phyloP scores from a whole-genome alignment of 805 yeast genomes.

The Pichia cabralensis region DNA sequence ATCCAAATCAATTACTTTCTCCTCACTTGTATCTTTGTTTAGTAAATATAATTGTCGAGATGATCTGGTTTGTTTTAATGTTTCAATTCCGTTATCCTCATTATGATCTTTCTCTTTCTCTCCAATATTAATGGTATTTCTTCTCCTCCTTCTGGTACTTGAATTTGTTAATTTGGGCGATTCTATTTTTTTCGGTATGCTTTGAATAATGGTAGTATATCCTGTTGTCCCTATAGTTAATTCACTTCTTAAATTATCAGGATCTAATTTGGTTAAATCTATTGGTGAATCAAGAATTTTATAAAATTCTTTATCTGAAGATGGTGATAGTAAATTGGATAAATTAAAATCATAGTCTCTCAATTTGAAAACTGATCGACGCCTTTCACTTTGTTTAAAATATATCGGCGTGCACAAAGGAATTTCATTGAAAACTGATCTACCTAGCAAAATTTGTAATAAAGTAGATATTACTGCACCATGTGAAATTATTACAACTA shows the following conservation, averaged over 20 bases:
- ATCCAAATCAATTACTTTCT: constrained; percentile 19
- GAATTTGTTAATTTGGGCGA: not conserved
- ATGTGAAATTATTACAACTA: constrained; percentile 30
- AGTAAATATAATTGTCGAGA: constrained; percentile 21
- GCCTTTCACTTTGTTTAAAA: constrained; percentile 19
- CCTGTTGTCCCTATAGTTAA: constrained; percentile 16
- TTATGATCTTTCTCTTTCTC: constrained; percentile 5
- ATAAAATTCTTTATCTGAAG: constrained; percentile 20
- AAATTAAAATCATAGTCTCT: constrained; percentile 27
- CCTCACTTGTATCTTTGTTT: constrained; percentile 14
- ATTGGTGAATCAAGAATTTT: constrained; percentile 17
- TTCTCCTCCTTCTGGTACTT: constrained; percentile 7
- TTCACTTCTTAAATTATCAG: constrained; percentile 19
- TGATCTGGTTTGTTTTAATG: constrained; percentile 20
- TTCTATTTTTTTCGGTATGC: constrained; percentile 9
- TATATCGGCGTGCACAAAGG: constrained; percentile 30
- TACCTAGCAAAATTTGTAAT: constrained; percentile 28
- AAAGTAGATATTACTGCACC: constrained; percentile 35
- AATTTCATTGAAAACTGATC: constrained; percentile 31
- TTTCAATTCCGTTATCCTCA: constrained; percentile 9
- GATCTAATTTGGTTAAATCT: constrained; percentile 20
- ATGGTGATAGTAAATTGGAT: constrained; percentile 17
- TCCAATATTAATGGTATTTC: constrained; percentile 23
- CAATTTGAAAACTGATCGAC: constrained; percentile 19
- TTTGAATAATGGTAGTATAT: constrained; percentile 16